phyloP scores from a whole-genome alignment of 1,284 basidiomycete genomes.

The Wallemia mellicola region DNA sequence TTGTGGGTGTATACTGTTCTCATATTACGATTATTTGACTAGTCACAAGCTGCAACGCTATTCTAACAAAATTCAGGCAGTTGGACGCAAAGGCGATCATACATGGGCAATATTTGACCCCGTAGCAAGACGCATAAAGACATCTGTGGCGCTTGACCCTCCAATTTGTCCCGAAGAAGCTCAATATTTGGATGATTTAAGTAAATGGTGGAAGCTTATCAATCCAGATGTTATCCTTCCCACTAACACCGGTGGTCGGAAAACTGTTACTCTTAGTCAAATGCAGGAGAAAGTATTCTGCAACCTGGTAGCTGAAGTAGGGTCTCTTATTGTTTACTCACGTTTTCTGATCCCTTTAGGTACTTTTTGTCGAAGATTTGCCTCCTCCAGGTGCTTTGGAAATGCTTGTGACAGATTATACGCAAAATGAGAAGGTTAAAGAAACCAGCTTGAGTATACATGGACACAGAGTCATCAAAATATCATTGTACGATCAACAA shows the following conservation, averaged over 20 bases:
- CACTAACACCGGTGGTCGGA: not conserved
- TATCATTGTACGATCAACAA: not conserved
- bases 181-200: not conserved
- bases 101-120: not conserved
- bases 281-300: not conserved
- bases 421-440: not conserved
- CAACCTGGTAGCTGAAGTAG: not conserved
- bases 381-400: not conserved
- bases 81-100: not conserved
- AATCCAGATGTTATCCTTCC: not conserved
- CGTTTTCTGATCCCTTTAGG: not conserved
- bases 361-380: not conserved
- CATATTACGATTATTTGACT: not conserved
- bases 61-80: not conserved
- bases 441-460: not conserved
- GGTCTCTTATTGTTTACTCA: not conserved
- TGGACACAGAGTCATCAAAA: not conserved
- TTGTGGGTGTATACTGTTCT: not conserved
- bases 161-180: not conserved
- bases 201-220: not conserved
- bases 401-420: not conserved
- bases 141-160: not conserved
- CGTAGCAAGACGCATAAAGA: not conserved
- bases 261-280: not conserved
- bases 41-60: not conserved